Evolutionary conservation across 768 basidiomycete species (phyloP).

Genomic region (Leccinum olivaceopallidum): DNA sequence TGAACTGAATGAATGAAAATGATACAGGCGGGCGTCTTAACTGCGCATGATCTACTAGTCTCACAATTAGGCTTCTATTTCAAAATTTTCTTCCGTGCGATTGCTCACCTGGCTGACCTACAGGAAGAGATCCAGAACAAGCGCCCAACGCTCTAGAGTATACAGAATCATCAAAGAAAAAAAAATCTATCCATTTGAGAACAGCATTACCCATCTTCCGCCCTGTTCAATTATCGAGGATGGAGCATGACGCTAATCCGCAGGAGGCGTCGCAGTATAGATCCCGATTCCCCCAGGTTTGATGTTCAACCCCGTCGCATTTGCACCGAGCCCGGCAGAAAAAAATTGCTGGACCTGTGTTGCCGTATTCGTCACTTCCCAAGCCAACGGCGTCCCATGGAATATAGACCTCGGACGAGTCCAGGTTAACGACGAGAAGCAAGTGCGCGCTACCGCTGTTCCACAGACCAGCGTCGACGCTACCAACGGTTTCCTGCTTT

Average conservation of each 20-base stretch:
- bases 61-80: too few species aligned
- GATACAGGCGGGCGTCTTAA: too few species aligned
- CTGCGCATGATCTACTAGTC: too few species aligned
- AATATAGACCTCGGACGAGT: not conserved
- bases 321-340: conserved; percentile 14
- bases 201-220: too few species aligned
- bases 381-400: conserved; percentile 25
- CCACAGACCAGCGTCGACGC: conserved; percentile 29
- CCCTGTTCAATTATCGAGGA: not conserved
- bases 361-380: conserved; percentile 14
- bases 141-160: too few species aligned
- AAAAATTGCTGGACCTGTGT: conserved; percentile 21
- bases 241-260: not conserved
- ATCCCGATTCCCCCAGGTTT: conserved; percentile 20
- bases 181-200: too few species aligned
- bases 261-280: conserved; percentile 11
- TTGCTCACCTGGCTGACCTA: too few species aligned
- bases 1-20: too few species aligned
- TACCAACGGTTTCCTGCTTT: conserved; percentile 1
- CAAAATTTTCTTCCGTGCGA: too few species aligned
- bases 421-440: conserved; percentile 21
- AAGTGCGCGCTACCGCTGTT: conserved; percentile 22
- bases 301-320: conserved; percentile 23
- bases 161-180: too few species aligned
- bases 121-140: too few species aligned